phyloP scores from a whole-genome alignment of 2,329 filamentous ascomycete species.

The Xylariomycetidae sp. region DNA sequence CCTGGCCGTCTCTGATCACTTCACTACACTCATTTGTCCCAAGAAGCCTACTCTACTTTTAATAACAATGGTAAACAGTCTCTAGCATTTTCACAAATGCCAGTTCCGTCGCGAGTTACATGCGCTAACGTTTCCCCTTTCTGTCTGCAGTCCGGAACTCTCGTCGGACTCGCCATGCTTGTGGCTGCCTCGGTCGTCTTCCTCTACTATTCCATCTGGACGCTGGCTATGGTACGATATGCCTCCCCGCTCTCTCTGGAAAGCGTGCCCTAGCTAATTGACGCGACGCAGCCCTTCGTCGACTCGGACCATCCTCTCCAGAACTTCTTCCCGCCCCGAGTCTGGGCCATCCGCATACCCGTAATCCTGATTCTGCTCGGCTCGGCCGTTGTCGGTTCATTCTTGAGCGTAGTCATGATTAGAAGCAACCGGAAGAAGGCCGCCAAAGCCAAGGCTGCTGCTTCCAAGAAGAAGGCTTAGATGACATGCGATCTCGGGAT shows the following conservation, averaged over 20 bases:
- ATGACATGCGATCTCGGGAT: not conserved
- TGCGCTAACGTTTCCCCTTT: not conserved
- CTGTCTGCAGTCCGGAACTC: conserved; percentile 73
- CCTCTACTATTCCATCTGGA: conserved; percentile 95
- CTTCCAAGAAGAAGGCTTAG: conserved; percentile 76
- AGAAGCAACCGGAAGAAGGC: conserved; percentile 97
- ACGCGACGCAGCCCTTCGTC: conserved; percentile 74
- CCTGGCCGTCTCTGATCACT: not conserved
- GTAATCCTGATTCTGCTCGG: conserved; percentile 92
- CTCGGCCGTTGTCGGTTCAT: conserved; percentile 90
- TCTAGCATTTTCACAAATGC: no score
- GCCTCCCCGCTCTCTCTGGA: conserved; percentile 6
- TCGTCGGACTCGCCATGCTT: conserved; percentile 62
- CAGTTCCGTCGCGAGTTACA: not conserved
- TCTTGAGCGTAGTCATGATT: conserved; percentile 97
- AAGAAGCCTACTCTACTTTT: no score
- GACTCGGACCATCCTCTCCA: conserved; percentile 91
- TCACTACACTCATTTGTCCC: not conserved
- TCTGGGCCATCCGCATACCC: conserved; percentile 97
- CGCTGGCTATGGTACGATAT: conserved; percentile 78
- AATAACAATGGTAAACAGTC: no score
- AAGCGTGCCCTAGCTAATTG: conserved; percentile 4
- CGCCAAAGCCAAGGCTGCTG: conserved; percentile 78
- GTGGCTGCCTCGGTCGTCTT: conserved; percentile 59
- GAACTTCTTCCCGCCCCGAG: conserved; percentile 89